These are phyloP conservation scores for Oldenlandia corymbosa DNA, from an alignment of 257 asterid genomes.

Conservation along the genomic window DNA sequence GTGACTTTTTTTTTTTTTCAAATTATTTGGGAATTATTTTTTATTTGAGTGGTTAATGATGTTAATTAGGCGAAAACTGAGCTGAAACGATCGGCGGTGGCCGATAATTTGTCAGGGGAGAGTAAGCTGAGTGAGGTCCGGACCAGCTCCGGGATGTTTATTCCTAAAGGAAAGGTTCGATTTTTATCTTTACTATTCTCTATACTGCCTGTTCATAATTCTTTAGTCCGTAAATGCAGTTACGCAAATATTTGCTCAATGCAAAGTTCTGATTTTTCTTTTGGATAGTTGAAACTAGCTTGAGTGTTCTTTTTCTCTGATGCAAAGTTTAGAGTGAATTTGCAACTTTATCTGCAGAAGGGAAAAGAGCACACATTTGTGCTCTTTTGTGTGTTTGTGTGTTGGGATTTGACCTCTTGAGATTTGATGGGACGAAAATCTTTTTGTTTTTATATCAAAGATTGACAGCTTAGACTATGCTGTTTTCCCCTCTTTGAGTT, in stretches of 20 bases:
- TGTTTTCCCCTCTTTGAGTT: not conserved
- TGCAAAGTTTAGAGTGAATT: not conserved
- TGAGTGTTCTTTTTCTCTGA: not conserved
- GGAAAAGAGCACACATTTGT: too few relatives aligned
- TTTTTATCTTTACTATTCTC: not conserved
- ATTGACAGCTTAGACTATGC: not conserved
- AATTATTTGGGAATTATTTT: not conserved
- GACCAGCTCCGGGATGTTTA: constrained; percentile 97
- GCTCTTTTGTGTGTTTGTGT: too few relatives aligned
- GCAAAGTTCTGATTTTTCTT: not conserved
- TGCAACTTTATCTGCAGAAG: too few relatives aligned
- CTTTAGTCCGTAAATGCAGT: not conserved
- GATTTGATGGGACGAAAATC: not conserved
- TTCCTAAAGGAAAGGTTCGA: constrained; percentile 69
- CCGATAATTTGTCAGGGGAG: constrained; percentile 74
- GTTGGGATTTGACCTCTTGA: too few relatives aligned
- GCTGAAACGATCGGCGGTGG: constrained; percentile 89
- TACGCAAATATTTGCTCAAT: not conserved
- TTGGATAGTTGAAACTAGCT: not conserved
- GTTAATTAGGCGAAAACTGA: constrained; percentile 71
- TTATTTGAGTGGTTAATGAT: not conserved
- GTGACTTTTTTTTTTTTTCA: not conserved
- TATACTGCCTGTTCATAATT: not conserved
- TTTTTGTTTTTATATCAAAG: not conserved
- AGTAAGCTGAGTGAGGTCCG: constrained; percentile 75